Conservation (phyloP, 2,329 filamentous ascomycete species). For the Colletotrichum aenigma region DNA sequence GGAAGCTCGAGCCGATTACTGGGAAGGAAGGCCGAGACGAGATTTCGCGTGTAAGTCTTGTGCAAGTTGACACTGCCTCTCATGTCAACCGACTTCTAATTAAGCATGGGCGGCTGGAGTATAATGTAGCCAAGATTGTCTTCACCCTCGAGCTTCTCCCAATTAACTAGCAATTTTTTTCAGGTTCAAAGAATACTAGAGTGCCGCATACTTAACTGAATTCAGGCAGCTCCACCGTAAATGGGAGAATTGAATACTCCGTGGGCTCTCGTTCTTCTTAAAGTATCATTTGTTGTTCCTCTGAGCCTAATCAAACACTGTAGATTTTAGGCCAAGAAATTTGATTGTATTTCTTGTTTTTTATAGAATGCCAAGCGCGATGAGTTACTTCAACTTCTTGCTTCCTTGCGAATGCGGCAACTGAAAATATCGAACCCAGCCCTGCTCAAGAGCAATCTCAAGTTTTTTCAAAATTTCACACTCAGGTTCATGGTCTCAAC, state of each 20-base stretch:
- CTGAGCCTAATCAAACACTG: background rate
- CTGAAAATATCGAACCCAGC: background rate
- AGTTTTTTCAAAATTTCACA: background rate
- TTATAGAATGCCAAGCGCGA: background rate
- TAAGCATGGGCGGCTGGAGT: background rate
- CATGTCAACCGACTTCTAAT: background rate
- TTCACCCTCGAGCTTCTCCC: background rate
- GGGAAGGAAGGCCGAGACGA: conserved; percentile 7
- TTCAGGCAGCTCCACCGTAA: background rate
- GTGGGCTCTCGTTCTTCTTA: background rate
- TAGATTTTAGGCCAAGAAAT: background rate
- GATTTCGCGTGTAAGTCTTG: background rate
- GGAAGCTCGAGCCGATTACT: background rate
- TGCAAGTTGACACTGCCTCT: background rate
- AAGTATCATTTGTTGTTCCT: background rate
- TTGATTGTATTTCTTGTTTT: background rate
- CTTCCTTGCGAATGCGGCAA: background rate
- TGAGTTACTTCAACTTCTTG: background rate
- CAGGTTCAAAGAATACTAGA: background rate
- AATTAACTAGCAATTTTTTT: background rate
- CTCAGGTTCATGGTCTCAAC: too few species aligned
- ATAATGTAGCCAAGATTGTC: background rate
- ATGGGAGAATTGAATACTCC: background rate
- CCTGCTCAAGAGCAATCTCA: background rate
- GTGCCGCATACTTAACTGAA: background rate